A percentile compares a stretch with the other conserved stretches of the same genome.
Conservation (phyloP, 2,329 filamentous ascomycete genomes). For the Colletotrichum sansevieriae region DNA sequence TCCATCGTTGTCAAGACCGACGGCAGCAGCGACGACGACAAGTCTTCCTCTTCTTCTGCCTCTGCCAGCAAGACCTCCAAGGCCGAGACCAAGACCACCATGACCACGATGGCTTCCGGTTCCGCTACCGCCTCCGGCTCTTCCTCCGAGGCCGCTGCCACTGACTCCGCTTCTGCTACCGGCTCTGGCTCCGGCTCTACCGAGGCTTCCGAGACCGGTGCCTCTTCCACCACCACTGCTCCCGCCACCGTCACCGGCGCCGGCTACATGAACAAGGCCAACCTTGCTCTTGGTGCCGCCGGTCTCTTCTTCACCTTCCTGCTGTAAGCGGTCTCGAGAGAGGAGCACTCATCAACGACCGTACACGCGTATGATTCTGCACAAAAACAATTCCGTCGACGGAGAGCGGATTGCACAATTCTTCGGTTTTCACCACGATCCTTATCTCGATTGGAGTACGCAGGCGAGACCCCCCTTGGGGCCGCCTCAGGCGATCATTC, state of each 20-base stretch:
- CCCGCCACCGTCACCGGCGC: constrained; percentile 35
- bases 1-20: constrained; percentile 62
- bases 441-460: constrained; percentile 27
- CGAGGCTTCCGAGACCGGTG: constrained; percentile 16
- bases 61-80: constrained; percentile 41
- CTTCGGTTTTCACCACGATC: constrained; percentile 29
- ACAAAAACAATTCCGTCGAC: constrained; percentile 35
- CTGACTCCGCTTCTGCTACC: constrained; percentile 17
- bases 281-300: constrained; percentile 41
- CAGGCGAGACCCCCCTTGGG: not conserved
- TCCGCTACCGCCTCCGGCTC: constrained; percentile 28
- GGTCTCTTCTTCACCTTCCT: constrained; percentile 43
- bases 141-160: constrained; percentile 15
- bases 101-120: constrained; percentile 36
- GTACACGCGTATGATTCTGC: constrained; percentile 30
- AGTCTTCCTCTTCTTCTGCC: constrained; percentile 37
- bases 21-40: constrained; percentile 36
- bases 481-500: constrained; percentile 13
- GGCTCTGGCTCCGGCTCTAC: constrained; percentile 20
- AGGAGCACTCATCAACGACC: constrained; percentile 24
- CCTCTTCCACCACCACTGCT: constrained; percentile 18
- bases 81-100: constrained; percentile 39
- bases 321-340: constrained; percentile 36
- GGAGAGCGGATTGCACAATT: constrained; percentile 42
- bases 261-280: constrained; percentile 42